Evolutionary conservation across 2,329 filamentous ascomycete species (phyloP), one percentile per base, ranked within the genome.

Genomic region (Xylariaceae sp.): DNA sequence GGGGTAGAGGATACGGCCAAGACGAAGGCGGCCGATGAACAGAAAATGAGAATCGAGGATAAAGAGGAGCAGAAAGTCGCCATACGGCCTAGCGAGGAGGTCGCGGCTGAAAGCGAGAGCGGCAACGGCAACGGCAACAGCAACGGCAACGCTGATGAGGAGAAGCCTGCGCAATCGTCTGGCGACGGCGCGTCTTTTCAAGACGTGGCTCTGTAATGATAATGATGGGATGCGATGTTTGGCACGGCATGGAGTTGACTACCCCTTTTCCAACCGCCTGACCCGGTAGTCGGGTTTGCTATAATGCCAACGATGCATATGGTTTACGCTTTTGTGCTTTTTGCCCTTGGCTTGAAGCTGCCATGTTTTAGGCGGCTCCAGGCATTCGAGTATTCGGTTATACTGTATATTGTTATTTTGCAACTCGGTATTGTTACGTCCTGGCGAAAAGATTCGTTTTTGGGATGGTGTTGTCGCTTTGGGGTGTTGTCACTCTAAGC

Each of bases 161-260:
- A 71, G 39, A 68, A 71, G 44, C 77, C 73, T 0, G 70, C 72
- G 15, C 70, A 72, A 40, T 80, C 79, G 6, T 76, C 80, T 2
- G 76, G 73, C 16, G 80, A 83, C 58, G 77, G 79, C 0, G 75
- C 76, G 5, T 81, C 80, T n/a, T 85, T 86, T 68, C 81, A 85
- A 62, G 80, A 86, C 61, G 81, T 86, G 44, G 80, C 79, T 56
- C 70, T 86, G 62, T 85, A 72, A 56, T 43, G 2, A 42, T 48
- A 29, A 41, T 36, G 41, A 40, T 18, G 45, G 46, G 42, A 37
- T 36, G 29, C 29, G 16, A 36, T 54, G 8, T 41, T 52, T 47
- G 46, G 40, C 48, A 47, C 44, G 49, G 58, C 58, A 58, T 55
- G 59, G 61, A 57, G 58, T 61, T 61, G 51, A 12, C 13, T 34